Evolutionary conservation across 345 rosid genomes (phyloP), one percentile per base, ranked within the genome.

Genomic region (Clarkia xantiana): DNA sequence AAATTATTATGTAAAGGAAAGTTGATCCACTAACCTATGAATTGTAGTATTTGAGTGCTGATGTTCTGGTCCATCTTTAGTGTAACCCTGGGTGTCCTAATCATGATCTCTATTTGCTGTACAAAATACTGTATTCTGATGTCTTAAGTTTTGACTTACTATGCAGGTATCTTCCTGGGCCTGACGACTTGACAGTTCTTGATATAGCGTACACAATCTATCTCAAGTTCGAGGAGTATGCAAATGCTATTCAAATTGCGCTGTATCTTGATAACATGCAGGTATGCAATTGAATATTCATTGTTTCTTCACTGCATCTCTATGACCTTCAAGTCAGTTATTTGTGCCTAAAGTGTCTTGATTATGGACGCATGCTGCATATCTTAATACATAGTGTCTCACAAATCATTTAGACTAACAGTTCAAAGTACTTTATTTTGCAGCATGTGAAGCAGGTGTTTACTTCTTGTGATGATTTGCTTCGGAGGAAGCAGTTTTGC

Each of bases 171-270:
- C 84, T 83, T 56, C 95, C 91, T 47, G 88, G 94, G 52, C 95
- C 97, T 57, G 94, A 90, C 72, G 97, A 90, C 74, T 50, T 62
- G 71, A 49, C 75, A 45, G 93, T 81, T 56, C 66, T 79, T 38
- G 86, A 81, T 68, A 79, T 83, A 60, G 88, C 93, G 0, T 81
- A 81, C 66, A 58, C 67, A 77, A 77, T 86, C 68, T 81, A 90
- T 72, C 64, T 76, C 45, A 81, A 76, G 68, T 90, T 74, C 54
- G 75, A 62, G 60, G 88, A 83, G 54, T 77, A 67, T 56, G 68
- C 94, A 47, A 83, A 75, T 58, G 94, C 94, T 20, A 79, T 90
- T 51, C 91, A 81, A 67, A 81, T 90, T 59, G 96, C 97, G 14
- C 58, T 90, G 20, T 81, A 57, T 66, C 86, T 83, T 22, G 91